Conservation (phyloP, 2,329 filamentous ascomycete genomes). For the Apiospora pterosperma region DNA sequence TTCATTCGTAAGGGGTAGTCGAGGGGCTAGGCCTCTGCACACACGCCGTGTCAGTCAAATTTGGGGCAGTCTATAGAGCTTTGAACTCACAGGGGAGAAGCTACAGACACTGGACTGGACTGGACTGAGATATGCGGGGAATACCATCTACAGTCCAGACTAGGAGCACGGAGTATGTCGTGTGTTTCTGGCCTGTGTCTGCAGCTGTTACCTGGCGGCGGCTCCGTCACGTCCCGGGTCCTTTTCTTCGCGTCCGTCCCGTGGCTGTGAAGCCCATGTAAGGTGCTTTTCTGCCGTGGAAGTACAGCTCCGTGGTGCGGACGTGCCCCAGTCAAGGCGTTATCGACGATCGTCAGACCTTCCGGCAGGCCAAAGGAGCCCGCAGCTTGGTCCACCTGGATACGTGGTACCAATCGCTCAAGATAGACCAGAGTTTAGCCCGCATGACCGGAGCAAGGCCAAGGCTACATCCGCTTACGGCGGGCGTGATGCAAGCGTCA, state of each 20-base stretch:
- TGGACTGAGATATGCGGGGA: background rate
- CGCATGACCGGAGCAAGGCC: slow-evolving; percentile 17
- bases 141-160: background rate
- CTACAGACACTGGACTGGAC: background rate
- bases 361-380: slow-evolving; percentile 14
- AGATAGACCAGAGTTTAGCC: slow-evolving; percentile 13
- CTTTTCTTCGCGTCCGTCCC: slow-evolving; percentile 1
- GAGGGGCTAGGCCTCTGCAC: background rate
- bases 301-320: slow-evolving; percentile 9
- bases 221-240: slow-evolving; percentile 8
- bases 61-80: background rate
- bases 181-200: background rate
- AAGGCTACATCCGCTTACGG: slow-evolving; percentile 14
- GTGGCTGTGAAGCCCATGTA: background rate
- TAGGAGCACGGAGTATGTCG: background rate
- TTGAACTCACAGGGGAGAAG: background rate
- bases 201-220: slow-evolving; percentile 1
- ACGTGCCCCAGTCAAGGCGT: slow-evolving; percentile 5
- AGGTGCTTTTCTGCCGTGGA: background rate
- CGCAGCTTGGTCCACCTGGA: slow-evolving; percentile 12
- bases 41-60: background rate
- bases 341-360: slow-evolving; percentile 12
- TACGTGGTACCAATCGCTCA: slow-evolving; percentile 16
- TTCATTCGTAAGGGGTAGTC: background rate
- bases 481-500: slow-evolving; percentile 14